These are phyloP conservation scores for Xylaria sp. DNA, from an alignment of 2,329 filamentous ascomycete genomes.

Conservation along the genomic window DNA sequence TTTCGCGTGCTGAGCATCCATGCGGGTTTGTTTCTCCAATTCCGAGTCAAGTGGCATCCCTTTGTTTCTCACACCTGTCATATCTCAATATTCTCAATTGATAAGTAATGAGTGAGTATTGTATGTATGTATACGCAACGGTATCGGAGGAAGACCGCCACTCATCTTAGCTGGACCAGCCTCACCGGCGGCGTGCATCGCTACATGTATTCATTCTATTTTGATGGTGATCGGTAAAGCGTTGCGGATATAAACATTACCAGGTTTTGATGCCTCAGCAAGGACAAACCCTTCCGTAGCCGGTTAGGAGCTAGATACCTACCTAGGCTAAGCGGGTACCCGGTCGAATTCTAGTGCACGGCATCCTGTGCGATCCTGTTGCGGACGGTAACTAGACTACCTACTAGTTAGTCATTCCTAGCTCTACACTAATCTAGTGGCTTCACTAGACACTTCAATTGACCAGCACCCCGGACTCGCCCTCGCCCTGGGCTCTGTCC, in stretches of 20 bases:
- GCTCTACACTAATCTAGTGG: conserved; percentile 20
- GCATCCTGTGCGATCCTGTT: not conserved
- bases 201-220: not conserved
- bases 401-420: conserved; percentile 2
- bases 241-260: not conserved
- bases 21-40: not conserved
- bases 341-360: not conserved
- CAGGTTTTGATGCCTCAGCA: not conserved
- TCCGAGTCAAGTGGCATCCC: too few species aligned
- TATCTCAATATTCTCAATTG: too few species aligned
- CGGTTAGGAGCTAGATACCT: not conserved
- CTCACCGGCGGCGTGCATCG: not conserved
- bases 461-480: conserved; percentile 20
- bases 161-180: not conserved
- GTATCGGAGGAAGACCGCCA: not conserved
- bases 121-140: not conserved
- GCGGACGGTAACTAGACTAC: too few species aligned
- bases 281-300: not conserved
- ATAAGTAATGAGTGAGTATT: not conserved
- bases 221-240: not conserved
- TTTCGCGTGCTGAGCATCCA: not conserved
- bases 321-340: not conserved
- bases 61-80: too few species aligned
- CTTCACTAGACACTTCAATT: conserved; percentile 15
- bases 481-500: not conserved